Percentiles rank a stretch among this genome's conserved stretches.
These are phyloP conservation scores for Hymenoscyphus fructigenus DNA, from an alignment of 2,329 filamentous ascomycete genomes.

Conservation along the genomic window DNA sequence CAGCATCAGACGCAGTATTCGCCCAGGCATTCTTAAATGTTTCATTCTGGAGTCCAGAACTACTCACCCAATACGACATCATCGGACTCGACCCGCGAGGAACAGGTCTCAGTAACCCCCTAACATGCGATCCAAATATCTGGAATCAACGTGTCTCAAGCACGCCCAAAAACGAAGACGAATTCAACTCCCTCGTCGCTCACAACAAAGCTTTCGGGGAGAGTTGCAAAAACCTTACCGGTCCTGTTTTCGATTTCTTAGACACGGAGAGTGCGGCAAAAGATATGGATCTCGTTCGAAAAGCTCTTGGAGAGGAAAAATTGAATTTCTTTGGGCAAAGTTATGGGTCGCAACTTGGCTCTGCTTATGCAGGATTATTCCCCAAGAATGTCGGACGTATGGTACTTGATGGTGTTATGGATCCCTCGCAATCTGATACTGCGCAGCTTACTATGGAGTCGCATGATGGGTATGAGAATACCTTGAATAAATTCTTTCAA, in stretches of 20 bases:
- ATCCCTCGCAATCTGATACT: constrained; percentile 41
- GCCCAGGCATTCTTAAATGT: constrained; percentile 29
- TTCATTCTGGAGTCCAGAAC: not conserved
- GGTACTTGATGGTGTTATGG: constrained; percentile 46
- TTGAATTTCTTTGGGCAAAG: constrained; percentile 44
- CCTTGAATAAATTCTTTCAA: constrained; percentile 40
- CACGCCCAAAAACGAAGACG: constrained; percentile 40
- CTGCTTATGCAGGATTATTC: constrained; percentile 45
- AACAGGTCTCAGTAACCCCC: constrained; percentile 41
- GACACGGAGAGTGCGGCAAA: constrained; percentile 38
- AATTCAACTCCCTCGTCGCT: constrained; percentile 40
- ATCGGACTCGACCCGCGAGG: constrained; percentile 47
- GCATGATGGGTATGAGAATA: constrained; percentile 38
- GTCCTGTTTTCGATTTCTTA: constrained; percentile 42
- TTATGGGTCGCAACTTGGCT: constrained; percentile 46
- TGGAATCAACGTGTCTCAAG: constrained; percentile 40
- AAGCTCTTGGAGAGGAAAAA: constrained; percentile 38
- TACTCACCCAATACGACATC: constrained; percentile 35
- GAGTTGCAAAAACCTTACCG: constrained; percentile 42
- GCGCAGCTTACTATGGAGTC: constrained; percentile 39
- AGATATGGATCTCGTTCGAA: constrained; percentile 37
- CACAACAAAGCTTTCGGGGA: constrained; percentile 42
- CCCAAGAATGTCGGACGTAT: constrained; percentile 44
- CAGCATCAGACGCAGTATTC: constrained; percentile 33
- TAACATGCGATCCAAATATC: constrained; percentile 40